Evolutionary conservation across 495 filamentous ascomycete genomes (phyloP).

Genomic region (Amphirosellinia nigrospora): DNA sequence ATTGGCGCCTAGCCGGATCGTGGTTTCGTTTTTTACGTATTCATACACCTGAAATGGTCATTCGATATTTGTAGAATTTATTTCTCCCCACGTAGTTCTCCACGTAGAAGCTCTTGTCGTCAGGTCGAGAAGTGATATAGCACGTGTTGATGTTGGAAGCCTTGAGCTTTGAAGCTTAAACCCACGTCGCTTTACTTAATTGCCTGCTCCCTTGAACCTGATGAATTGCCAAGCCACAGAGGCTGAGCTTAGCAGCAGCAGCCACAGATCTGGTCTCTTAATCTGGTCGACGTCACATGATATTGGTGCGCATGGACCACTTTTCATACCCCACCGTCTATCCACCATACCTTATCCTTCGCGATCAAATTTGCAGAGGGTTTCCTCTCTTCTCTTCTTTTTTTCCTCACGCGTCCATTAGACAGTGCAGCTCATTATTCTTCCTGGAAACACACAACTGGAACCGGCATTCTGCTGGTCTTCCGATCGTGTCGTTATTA

Average conservation of each 20-base stretch:
- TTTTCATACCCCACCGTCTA: neutral
- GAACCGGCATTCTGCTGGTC: constrained; percentile 72
- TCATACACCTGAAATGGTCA: constrained; percentile 31
- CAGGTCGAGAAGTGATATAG: constrained; percentile 13
- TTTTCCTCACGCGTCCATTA: constrained; percentile 73
- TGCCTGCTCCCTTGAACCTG: constrained; percentile 12
- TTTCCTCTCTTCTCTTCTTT: constrained; percentile 31
- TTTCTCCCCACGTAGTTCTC: neutral
- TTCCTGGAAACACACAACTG: constrained; percentile 53
- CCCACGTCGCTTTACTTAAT: constrained; percentile 35
- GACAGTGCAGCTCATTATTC: constrained; percentile 84
- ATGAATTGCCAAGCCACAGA: constrained; percentile 31
- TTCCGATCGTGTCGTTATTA: constrained; percentile 64
- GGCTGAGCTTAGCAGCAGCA: neutral
- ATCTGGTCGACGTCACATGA: constrained; percentile 16
- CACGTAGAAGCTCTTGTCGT: too few species aligned
- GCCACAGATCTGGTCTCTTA: constrained; percentile 20
- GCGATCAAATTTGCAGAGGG: constrained; percentile 24
- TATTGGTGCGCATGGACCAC: constrained; percentile 17
- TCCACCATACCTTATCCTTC: constrained; percentile 32
- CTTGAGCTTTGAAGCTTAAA: constrained; percentile 36
- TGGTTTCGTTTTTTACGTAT: constrained; percentile 19
- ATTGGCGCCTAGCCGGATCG: constrained; percentile 38
- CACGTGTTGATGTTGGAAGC: constrained; percentile 5
- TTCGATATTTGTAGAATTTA: neutral